phyloP scores from a whole-genome alignment of 495 filamentous ascomycete genomes.

The Penicillium samsonianum region DNA sequence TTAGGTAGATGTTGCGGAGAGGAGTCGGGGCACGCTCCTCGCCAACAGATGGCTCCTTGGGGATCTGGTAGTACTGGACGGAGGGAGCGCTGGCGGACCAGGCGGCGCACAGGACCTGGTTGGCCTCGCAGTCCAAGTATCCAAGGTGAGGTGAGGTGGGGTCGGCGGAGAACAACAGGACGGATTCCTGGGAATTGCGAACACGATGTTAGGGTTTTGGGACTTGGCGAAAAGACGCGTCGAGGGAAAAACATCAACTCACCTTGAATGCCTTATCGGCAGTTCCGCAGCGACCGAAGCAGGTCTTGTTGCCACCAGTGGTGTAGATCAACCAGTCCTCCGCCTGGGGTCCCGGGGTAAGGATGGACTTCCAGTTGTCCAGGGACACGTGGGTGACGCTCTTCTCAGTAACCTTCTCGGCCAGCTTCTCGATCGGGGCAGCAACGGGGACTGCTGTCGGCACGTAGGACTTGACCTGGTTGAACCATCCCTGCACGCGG shows the following conservation, averaged over 20 bases:
- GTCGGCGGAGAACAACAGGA: conserved; percentile 63
- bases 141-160: conserved; percentile 70
- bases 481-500: conserved; percentile 64
- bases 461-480: conserved; percentile 61
- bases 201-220: conserved; percentile 13
- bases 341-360: conserved; percentile 62
- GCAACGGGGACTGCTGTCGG: conserved; percentile 53
- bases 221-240: conserved; percentile 6
- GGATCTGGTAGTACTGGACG: conserved; percentile 73
- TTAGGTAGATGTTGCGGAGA: conserved; percentile 61
- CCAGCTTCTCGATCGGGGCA: conserved; percentile 51
- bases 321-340: conserved; percentile 82
- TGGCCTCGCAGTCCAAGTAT: conserved; percentile 74
- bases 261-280: conserved; percentile 60
- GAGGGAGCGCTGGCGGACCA: conserved; percentile 74
- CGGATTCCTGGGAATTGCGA: conserved; percentile 57
- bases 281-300: conserved; percentile 63
- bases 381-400: conserved; percentile 62
- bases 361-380: conserved; percentile 70
- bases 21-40: conserved; percentile 42
- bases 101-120: conserved; percentile 76
- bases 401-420: conserved; percentile 57
- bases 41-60: conserved; percentile 51
- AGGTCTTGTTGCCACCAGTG: conserved; percentile 86
- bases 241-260: conserved; percentile 19